A percentile compares a stretch with the other conserved stretches of the same genome.
Evolutionary conservation across 208 protist species (phyloP).

Genomic region (Trichomonas vaginalis): DNA sequence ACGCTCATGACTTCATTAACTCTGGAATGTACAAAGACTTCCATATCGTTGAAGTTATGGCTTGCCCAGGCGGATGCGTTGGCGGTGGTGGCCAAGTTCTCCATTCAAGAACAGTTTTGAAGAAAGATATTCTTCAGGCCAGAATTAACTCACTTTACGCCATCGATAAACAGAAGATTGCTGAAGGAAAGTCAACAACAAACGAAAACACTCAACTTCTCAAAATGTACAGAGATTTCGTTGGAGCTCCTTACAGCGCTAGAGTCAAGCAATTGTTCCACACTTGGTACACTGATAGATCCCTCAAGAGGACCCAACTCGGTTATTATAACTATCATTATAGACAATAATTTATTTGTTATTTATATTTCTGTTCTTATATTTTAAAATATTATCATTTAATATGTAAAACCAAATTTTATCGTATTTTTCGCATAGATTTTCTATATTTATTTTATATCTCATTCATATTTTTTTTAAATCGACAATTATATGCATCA

Average conservation of each 20-base stretch:
- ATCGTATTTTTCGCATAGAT: no score
- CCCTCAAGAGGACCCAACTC: not conserved
- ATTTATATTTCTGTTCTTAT: no score
- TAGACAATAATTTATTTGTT: no score
- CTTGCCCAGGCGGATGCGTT: not conserved
- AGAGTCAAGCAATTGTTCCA: not conserved
- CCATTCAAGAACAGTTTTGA: not conserved
- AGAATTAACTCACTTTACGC: not conserved
- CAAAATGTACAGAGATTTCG: not conserved
- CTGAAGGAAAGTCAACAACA: not conserved
- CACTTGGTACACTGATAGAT: not conserved
- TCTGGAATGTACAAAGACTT: not conserved
- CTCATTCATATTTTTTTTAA: no score
- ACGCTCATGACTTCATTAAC: not conserved
- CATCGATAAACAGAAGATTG: not conserved
- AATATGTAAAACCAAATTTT: no score
- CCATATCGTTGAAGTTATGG: not conserved
- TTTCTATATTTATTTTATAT: no score
- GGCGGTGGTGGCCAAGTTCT: not conserved
- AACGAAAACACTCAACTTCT: not conserved
- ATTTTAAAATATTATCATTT: no score
- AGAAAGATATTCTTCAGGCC: not conserved
- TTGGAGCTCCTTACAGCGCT: not conserved
- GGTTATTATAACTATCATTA: no score
- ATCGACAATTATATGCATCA: no score